These are phyloP conservation scores for Kwoniella botswanensis DNA, from an alignment of 768 basidiomycete species.

Conservation along the genomic window DNA sequence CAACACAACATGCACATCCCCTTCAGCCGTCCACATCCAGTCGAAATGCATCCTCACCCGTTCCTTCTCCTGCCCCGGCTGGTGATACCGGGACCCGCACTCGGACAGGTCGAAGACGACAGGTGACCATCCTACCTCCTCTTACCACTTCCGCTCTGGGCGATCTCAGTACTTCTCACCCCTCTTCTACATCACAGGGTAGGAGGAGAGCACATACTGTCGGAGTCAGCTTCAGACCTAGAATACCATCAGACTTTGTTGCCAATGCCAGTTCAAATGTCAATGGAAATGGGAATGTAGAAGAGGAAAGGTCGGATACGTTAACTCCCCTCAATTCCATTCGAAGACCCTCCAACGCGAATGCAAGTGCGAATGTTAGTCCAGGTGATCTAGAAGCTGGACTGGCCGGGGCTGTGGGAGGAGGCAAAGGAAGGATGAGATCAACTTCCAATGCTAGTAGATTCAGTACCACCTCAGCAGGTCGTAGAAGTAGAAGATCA, in stretches of 20 bases:
- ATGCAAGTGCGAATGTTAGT: conserved; percentile 1
- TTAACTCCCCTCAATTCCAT: conserved; percentile 8
- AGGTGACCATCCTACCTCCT: conserved; percentile 14
- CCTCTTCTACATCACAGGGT: neutral
- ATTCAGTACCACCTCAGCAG: neutral
- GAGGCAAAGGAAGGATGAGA: conserved; percentile 5
- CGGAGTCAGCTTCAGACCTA: conserved; percentile 10
- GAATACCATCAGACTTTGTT: conserved; percentile 10
- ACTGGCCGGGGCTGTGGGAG: neutral
- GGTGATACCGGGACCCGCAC: neutral
- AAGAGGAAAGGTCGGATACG: conserved; percentile 6
- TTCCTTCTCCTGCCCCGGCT: neutral
- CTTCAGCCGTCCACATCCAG: neutral
- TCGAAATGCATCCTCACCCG: neutral
- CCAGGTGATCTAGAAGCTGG: conserved; percentile 19
- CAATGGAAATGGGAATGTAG: neutral
- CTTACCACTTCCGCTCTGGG: conserved; percentile 15
- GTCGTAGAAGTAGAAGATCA: conserved; percentile 2
- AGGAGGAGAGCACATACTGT: conserved; percentile 24
- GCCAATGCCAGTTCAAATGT: too few species aligned
- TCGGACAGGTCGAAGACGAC: conserved; percentile 9
- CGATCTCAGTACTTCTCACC: conserved; percentile 7
- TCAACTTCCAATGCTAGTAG: conserved; percentile 13
- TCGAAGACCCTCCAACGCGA: neutral
- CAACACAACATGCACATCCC: neutral